phyloP scores from a whole-genome alignment of 192 early-diverging fungal species.

The Coemansia guatemalensis region DNA sequence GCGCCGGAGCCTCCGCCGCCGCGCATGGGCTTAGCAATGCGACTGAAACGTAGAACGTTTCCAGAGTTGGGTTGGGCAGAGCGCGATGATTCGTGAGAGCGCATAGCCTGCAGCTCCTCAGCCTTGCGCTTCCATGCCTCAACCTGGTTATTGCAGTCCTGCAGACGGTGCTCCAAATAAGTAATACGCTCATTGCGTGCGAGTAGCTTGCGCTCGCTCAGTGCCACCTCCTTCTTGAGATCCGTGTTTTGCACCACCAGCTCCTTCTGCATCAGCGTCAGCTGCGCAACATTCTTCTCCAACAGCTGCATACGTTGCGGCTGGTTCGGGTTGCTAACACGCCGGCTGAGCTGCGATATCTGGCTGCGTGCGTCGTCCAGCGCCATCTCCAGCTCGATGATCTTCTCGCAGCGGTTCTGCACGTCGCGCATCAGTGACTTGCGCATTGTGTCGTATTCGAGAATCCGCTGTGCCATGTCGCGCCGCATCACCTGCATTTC shows the following conservation, averaged over 20 bases:
- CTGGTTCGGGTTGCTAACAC: conserved; percentile 80
- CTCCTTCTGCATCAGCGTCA: conserved; percentile 93
- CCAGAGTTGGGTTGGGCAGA: conserved; percentile 15
- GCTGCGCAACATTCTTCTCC: conserved; percentile 95
- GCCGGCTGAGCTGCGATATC: conserved; percentile 82
- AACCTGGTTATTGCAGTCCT: conserved; percentile 72
- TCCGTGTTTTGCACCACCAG: conserved; percentile 95
- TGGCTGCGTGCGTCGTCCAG: conserved; percentile 96
- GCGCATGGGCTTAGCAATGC: conserved; percentile 90
- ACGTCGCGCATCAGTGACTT: conserved; percentile 98
- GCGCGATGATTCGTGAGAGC: conserved; percentile 23
- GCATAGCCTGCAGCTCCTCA: conserved; percentile 61
- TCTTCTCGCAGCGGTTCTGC: conserved; percentile 96
- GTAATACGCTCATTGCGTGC: conserved; percentile 93
- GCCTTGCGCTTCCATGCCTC: conserved; percentile 75
- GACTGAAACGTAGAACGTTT: conserved; percentile 61
- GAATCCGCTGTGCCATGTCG: conserved; percentile 66
- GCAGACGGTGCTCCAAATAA: conserved; percentile 80
- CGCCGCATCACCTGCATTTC: conserved; percentile 55
- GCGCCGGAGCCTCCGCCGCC: conserved; percentile 65
- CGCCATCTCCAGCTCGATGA: conserved; percentile 96
- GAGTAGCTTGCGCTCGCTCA: conserved; percentile 87
- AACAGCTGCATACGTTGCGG: conserved; percentile 98
- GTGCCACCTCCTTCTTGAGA: conserved; percentile 90
- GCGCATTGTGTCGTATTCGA: conserved; percentile 98